Percentiles rank a stretch among this genome's conserved stretches.
Conservation (phyloP, 2,329 filamentous ascomycete genomes). For the Orbilia quercus region DNA sequence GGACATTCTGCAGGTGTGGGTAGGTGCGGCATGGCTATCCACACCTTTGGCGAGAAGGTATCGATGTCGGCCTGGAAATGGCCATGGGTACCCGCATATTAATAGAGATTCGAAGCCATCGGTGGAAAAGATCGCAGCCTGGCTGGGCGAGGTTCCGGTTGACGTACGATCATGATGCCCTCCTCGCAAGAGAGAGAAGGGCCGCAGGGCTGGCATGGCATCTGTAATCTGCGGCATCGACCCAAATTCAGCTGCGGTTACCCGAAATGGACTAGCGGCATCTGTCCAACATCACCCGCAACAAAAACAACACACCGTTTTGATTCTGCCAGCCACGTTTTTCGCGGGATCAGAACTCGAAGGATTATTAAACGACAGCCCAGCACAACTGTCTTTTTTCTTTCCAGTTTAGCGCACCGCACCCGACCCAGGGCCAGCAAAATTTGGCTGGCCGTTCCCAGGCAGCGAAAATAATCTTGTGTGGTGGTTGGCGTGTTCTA, state of each 20-base stretch:
- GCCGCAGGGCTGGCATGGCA: constrained; percentile 21
- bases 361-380: constrained; percentile 46
- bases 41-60: background rate
- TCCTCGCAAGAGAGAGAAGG: background rate
- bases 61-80: background rate
- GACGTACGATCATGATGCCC: constrained; percentile 11
- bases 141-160: constrained; percentile 24
- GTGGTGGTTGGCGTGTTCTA: background rate
- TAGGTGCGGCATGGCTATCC: constrained; percentile 1
- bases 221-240: constrained; percentile 35
- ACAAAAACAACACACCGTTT: constrained; percentile 57
- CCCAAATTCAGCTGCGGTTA: constrained; percentile 32
- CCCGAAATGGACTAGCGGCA: constrained; percentile 19
- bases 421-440: constrained; percentile 20
- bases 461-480: constrained; percentile 10
- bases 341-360: constrained; percentile 54
- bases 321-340: constrained; percentile 40
- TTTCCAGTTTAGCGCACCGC: constrained; percentile 44
- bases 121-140: constrained; percentile 20
- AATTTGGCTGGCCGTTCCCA: constrained; percentile 12
- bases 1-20: background rate
- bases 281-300: constrained; percentile 48
- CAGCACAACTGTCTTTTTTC: too few species aligned
- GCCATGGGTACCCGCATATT: background rate
- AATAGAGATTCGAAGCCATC: too few species aligned